A percentile compares a stretch with the other conserved stretches of the same genome.
These are phyloP conservation scores for Cladosporium sp. DNA, from an alignment of 2,329 filamentous ascomycete species.

Conservation along the genomic window DNA sequence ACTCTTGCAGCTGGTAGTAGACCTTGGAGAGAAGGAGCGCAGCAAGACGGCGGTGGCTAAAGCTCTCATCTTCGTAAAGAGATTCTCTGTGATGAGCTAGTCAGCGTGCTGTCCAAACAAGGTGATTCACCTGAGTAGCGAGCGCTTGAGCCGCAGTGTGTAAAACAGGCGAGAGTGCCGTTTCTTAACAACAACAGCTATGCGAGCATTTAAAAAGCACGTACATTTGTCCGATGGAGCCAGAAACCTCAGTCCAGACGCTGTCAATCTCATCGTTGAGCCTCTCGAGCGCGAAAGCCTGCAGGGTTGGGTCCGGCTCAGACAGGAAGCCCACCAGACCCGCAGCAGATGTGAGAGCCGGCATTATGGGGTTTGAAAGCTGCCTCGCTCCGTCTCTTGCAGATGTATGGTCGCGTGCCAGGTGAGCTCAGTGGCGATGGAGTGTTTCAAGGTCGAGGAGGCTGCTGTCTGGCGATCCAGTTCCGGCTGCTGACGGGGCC, in stretches of 20 bases:
- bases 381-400: constrained; percentile 2
- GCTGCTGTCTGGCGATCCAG: neutral
- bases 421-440: constrained; percentile 12
- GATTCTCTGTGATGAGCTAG: constrained; percentile 62
- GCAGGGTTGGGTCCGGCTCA: constrained; percentile 89
- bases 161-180: neutral
- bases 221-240: constrained; percentile 88
- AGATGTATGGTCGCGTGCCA: neutral
- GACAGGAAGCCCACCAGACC: constrained; percentile 92
- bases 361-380: constrained; percentile 52
- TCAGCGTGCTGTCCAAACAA: constrained; percentile 16
- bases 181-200: neutral
- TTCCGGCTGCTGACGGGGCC: no score
- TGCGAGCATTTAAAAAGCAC: constrained; percentile 26
- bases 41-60: constrained; percentile 88
- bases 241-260: constrained; percentile 95
- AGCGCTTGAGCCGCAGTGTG: neutral
- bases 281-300: constrained; percentile 88
- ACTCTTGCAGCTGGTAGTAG: constrained; percentile 97
- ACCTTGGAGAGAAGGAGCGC: constrained; percentile 94
- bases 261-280: constrained; percentile 95
- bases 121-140: neutral
- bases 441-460: constrained; percentile 9
- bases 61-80: constrained; percentile 92
- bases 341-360: constrained; percentile 86